Evolutionary conservation across 2,329 filamentous ascomycete species (phyloP), one percentile per base, ranked within the genome.

Genomic region (Apiospora malaysiana): DNA sequence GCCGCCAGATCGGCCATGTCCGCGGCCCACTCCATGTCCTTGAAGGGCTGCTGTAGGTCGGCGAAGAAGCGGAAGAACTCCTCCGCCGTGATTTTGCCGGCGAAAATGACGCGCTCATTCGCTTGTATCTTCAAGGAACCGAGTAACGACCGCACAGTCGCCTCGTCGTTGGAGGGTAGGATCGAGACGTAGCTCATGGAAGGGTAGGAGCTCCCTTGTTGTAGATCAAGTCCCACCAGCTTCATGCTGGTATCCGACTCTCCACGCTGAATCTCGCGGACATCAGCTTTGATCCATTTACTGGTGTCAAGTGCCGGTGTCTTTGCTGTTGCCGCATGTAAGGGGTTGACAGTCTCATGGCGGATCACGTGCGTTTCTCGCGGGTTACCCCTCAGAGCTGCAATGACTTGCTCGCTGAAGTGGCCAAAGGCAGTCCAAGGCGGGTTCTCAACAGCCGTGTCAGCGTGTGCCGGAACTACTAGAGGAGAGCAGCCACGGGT

Each of bases 41-140:
- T n/a, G 67, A 49, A 68, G n/a, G 67, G 67, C 47, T 51, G 67
- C 21, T 32, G 32, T 21, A 68, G 25, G 25, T 68, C 43, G 25
- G 45, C 67, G 12, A 32, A 68, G 45, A 68, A 68, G 12, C 67
- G 45, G 27, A 68, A 49, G 47, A 47, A 68, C 45, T 68, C 67
- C 21, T 47, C 18, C 23, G 46, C 12, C 32, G 45, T 68, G 32
- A 68, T 68, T 14, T 51, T 27, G 45, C 45, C 47, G 27, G 67
- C 67, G 47, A 49, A 47, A 23, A 8, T 23, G 43, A 68, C 14
- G 7, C 45, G 45, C 23, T 68, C 67, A 23, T 68, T 45, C 14
- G 67, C 32, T 18, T 12, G n/a, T 10, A 68, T 51, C 14, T 68
- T 68, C 25, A 68, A 8, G 27, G 42, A 37, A 6, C 18, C 12